A percentile compares a stretch with the other conserved stretches of the same genome.
These are phyloP conservation scores for Cicer arietinum DNA, from an alignment of 306 rosid species.

Conservation along the genomic window DNA sequence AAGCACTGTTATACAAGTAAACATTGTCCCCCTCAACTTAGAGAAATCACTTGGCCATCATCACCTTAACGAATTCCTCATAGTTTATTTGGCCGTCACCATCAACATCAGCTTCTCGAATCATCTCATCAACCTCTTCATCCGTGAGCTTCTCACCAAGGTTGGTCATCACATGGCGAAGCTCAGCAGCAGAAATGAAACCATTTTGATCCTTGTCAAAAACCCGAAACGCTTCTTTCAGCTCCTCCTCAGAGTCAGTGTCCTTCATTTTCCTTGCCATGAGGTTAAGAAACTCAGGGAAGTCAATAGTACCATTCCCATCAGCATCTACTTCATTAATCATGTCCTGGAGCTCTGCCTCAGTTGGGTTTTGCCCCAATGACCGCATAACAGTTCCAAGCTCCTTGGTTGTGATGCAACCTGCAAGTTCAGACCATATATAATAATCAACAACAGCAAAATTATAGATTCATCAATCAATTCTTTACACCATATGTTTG, in stretches of 20 bases:
- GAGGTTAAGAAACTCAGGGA: constrained; percentile 64
- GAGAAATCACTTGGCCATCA: constrained; percentile 77
- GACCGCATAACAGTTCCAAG: constrained; percentile 85
- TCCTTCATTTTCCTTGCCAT: constrained; percentile 74
- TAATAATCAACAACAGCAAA: constrained; percentile 32
- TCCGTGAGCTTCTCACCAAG: constrained; percentile 90
- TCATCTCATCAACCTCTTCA: constrained; percentile 89
- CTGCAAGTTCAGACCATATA: constrained; percentile 47
- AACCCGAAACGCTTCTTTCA: constrained; percentile 83
- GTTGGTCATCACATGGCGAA: constrained; percentile 91
- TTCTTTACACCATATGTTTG: background rate
- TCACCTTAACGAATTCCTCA: constrained; percentile 83
- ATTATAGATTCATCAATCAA: background rate
- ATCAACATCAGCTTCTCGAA: constrained; percentile 82
- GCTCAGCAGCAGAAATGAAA: constrained; percentile 88
- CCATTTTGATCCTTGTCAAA: constrained; percentile 93
- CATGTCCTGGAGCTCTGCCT: constrained; percentile 72
- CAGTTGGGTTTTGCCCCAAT: constrained; percentile 68
- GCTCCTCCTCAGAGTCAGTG: constrained; percentile 88
- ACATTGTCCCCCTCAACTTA: constrained; percentile 20
- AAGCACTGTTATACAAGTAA: constrained; percentile 38
- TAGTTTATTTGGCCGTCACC: constrained; percentile 92
- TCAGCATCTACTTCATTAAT: constrained; percentile 72
- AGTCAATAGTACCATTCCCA: constrained; percentile 67
- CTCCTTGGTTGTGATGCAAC: constrained; percentile 91